These are phyloP conservation scores for Umbelopsis sp. DNA, from an alignment of 371 early-diverging fungal species.

Conservation along the genomic window DNA sequence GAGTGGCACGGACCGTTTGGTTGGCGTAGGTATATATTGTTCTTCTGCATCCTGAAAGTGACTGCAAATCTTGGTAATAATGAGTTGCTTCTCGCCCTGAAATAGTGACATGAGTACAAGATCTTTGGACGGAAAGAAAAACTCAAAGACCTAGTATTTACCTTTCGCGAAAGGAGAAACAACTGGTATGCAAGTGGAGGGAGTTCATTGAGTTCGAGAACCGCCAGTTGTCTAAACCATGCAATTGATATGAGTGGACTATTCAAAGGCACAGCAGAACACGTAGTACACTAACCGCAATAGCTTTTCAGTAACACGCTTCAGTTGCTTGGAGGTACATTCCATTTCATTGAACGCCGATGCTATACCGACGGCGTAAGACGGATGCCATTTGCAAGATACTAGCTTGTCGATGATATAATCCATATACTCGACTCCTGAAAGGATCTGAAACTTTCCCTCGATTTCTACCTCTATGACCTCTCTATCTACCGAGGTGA, in stretches of 20 bases:
- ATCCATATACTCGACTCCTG: conserved; percentile 31
- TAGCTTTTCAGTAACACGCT: conserved; percentile 37
- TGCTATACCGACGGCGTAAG: conserved; percentile 44
- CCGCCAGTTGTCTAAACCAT: conserved; percentile 43
- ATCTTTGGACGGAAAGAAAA: too few relatives aligned
- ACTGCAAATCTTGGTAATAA: conserved; percentile 46
- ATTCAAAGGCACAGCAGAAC: not conserved
- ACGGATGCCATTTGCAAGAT: conserved; percentile 45
- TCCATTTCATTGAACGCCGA: conserved; percentile 57
- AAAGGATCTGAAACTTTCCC: conserved; percentile 24
- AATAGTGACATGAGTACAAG: not conserved
- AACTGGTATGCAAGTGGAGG: conserved; percentile 63
- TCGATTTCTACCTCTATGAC: conserved; percentile 26
- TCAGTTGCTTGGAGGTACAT: conserved; percentile 43
- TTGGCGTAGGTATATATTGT: conserved; percentile 11
- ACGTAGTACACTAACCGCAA: conserved; percentile 28
- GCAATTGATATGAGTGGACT: not conserved
- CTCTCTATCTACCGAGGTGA: conserved; percentile 31
- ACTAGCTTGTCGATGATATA: conserved; percentile 43
- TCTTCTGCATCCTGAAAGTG: conserved; percentile 45
- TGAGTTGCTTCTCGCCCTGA: conserved; percentile 29
- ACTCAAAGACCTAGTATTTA: conserved; percentile 18
- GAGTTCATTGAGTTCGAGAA: conserved; percentile 56
- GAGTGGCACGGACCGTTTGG: conserved; percentile 19
- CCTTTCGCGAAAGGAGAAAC: conserved; percentile 62